Evolutionary conservation across 2,329 filamentous ascomycete species (phyloP), one percentile per base, ranked within the genome.

Genomic region (Fusarium algeriense): DNA sequence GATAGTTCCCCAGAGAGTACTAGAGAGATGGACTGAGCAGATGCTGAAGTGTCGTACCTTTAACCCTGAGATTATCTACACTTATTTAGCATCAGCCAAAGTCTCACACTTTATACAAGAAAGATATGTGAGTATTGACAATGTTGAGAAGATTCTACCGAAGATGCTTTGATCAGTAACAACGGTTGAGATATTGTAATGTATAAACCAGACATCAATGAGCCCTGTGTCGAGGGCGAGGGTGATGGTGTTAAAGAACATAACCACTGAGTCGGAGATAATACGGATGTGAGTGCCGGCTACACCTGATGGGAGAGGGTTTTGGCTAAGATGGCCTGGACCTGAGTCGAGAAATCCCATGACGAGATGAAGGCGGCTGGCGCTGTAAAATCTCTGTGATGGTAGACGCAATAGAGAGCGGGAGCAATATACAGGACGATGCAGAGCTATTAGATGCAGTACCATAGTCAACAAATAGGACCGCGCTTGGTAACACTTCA

Each of bases 311-410:
- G 68, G 46, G 5, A 75, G 20, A 14, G 41, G 54, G 5, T 20
- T 45, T 28, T 74, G 71, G 5, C 43, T 49, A 2, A 64, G 66
- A 13, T 52, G 69, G 28, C 58, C 40, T 13, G 71, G 60, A 14
- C 69, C 14, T 7, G 28, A 30, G 28, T 8, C 13, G 19, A 20
- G 7, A 19, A 48, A 20, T 17, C 4, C 19, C 20, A 6, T 32
- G 19, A 34, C 17, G 26, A 34, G 37, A 71, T 48, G 11, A 44
- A 26, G n/a, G 53, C 49, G 15, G 40, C 64, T 7, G 61, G 48
- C 56, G 68, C 64, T 3, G 56, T 68, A 7, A 53, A 64, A 74
- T 73, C 3, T 61, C 65, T 8, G 73, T 32, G 19, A 67, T 52
- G 8, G 67, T 54, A 44, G 48, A 66, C 35, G 46, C 44, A 19